Evolutionary conservation across 2,329 filamentous ascomycete species (phyloP).

Genomic region (Leptographium procerum): DNA sequence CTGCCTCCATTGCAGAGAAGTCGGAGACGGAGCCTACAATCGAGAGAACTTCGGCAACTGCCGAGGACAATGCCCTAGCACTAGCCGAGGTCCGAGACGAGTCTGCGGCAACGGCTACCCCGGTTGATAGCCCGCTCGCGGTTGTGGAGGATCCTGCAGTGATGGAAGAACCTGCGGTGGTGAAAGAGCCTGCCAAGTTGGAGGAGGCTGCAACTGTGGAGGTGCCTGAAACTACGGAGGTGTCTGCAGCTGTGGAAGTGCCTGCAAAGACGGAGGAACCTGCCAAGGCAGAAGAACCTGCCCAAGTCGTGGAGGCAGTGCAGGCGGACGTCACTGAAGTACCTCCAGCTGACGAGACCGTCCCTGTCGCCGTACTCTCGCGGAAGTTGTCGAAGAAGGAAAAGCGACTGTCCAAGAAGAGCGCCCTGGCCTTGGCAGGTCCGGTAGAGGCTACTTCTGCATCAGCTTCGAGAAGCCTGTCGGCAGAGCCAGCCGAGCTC

Average conservation of each 20-base stretch:
- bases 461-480: background rate
- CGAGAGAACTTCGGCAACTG: background rate
- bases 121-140: background rate
- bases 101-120: background rate
- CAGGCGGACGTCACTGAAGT: background rate
- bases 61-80: background rate
- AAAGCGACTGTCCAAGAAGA: background rate
- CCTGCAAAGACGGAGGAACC: background rate
- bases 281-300: too few relatives aligned
- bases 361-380: background rate
- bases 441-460: background rate
- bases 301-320: background rate
- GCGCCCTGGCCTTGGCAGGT: background rate
- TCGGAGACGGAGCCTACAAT: background rate
- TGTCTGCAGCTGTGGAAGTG: background rate
- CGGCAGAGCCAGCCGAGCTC: background rate
- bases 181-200: background rate
- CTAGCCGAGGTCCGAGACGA: background rate
- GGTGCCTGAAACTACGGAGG: background rate
- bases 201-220: too few relatives aligned
- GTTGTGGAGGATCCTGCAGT: background rate
- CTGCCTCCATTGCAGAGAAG: background rate
- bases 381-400: slow-evolving; percentile 1
- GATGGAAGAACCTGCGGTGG: background rate
- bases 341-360: background rate